Evolutionary conservation across 2,329 filamentous ascomycete species (phyloP).

Genomic region (Trichoderma sp.): DNA sequence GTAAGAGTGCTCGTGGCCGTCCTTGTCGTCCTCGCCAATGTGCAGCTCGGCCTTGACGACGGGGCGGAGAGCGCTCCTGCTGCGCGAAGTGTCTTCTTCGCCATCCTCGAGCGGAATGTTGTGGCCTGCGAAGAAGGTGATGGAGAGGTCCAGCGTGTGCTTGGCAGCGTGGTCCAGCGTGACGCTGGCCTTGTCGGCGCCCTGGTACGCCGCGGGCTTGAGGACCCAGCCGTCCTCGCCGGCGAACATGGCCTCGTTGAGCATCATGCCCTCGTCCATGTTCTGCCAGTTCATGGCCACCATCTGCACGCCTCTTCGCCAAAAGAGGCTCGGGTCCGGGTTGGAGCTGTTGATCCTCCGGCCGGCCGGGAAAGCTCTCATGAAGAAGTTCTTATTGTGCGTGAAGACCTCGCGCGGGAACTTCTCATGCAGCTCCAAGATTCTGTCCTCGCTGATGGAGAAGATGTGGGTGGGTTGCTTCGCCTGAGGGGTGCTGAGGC

Average conservation of each 20-base stretch:
- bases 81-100: slow-evolving; percentile 35
- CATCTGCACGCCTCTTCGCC: slow-evolving; percentile 96
- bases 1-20: slow-evolving; percentile 54
- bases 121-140: slow-evolving; percentile 77
- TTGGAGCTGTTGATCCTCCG: slow-evolving; percentile 86
- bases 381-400: slow-evolving; percentile 86
- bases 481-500: slow-evolving; percentile 65
- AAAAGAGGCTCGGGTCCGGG: slow-evolving; percentile 87
- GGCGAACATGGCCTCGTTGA: slow-evolving; percentile 97
- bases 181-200: slow-evolving; percentile 41
- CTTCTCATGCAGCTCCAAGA: slow-evolving; percentile 58
- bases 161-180: slow-evolving; percentile 49
- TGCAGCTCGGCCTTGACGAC: slow-evolving; percentile 80
- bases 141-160: slow-evolving; percentile 63
- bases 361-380: slow-evolving; percentile 86
- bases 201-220: slow-evolving; percentile 76
- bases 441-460: slow-evolving; percentile 83
- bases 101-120: slow-evolving; percentile 51
- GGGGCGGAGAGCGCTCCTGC: slow-evolving; percentile 56
- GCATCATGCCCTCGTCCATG: slow-evolving; percentile 89
- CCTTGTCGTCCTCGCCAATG: slow-evolving; percentile 56
- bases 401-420: slow-evolving; percentile 74
- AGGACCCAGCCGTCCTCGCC: slow-evolving; percentile 80
- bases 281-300: slow-evolving; percentile 97
- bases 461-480: slow-evolving; percentile 71